Base-by-base conservation (phyloP, 257 asterid species). In the Solanum habrochaites region DNA sequence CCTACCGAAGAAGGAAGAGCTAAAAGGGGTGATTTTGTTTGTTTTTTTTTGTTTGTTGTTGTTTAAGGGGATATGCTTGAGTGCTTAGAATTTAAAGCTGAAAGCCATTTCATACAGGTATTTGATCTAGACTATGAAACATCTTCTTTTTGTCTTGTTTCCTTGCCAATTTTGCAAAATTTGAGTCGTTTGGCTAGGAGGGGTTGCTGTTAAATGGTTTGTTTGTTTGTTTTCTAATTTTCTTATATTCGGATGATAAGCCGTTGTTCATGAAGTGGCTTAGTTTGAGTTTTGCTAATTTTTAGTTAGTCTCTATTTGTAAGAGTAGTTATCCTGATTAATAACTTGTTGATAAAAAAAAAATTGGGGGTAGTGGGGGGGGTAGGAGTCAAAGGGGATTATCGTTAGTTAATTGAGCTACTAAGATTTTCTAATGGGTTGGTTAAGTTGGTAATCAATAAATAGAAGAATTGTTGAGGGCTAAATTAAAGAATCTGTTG, bases 401-500 rank as follows among this genome's bases (percentile, higher is more conserved):
- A 60, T 10, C 21, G 25, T 60, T 11, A 23, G 29, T 3, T 14
- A 23, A 23, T 4, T 60, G 29, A 60, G 14, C 15, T 23, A 60
- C 69, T 23, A 9, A 60, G 6, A 60, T 60, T 60, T 4, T 60
- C 14, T 60, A 23, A 23, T 60, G 69, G 29, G n/a, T n/a, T n/a
- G 29, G 69, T 60, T 60, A 60, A 23, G 25, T 60, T 60, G 29
- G 27, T 60, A 60, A 60, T 78, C 67, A 47, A 80, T 80, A 29
- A 16, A 16, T 80, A 45, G 10, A 80, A 29, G 32, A 83, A 74
- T 8, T 91, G 83, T 66, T 85, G 20, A 94, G 97, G 94, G 73
- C 80, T 85, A 6, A 93, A 88, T 91, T 94, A 93, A 31, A 91
- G 87, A n/a, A 85, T 89, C 88, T 89, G 90, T 52, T 66, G 92